These are phyloP conservation scores for Tinospora cordifolia DNA, from an alignment of 164 flowering plant species.

Conservation along the genomic window DNA sequence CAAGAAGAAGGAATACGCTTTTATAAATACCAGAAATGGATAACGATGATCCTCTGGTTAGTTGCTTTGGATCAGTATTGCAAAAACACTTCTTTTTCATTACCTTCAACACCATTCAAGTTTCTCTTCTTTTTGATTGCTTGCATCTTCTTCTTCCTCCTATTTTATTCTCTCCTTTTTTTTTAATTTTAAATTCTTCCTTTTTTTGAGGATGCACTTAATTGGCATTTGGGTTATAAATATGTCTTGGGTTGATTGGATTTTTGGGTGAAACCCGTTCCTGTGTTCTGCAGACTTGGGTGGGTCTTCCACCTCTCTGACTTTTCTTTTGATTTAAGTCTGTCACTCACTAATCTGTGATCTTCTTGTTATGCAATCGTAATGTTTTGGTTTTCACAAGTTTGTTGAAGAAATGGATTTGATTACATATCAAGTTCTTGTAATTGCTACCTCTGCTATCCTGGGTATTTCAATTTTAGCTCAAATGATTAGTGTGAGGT, in stretches of 20 bases:
- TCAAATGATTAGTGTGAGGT: neutral
- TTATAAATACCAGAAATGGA: too few species aligned
- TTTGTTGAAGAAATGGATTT: neutral
- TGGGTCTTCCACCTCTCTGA: neutral
- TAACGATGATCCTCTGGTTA: too few species aligned
- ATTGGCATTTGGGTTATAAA: slow-evolving; percentile 13
- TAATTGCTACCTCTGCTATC: neutral
- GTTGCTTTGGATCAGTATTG: too few species aligned
- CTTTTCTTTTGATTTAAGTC: slow-evolving; percentile 11
- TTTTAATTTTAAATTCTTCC: too few species aligned
- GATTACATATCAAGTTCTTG: neutral
- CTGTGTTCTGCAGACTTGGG: slow-evolving; percentile 23
- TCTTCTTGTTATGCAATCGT: neutral
- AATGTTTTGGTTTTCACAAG: neutral
- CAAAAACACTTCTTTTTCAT: too few species aligned
- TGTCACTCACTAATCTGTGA: slow-evolving; percentile 2
- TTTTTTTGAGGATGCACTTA: too few species aligned
- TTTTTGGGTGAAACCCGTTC: slow-evolving; percentile 1
- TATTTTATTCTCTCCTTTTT: too few species aligned
- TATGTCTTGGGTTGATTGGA: slow-evolving; percentile 3
- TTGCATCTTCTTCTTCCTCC: too few species aligned
- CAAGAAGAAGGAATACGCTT: too few species aligned
- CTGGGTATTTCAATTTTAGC: neutral
- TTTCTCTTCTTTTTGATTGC: too few species aligned
- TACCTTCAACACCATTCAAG: too few species aligned